Conservation (phyloP, 169 alveolate species). For the Cryptosporidium ryanae region DNA sequence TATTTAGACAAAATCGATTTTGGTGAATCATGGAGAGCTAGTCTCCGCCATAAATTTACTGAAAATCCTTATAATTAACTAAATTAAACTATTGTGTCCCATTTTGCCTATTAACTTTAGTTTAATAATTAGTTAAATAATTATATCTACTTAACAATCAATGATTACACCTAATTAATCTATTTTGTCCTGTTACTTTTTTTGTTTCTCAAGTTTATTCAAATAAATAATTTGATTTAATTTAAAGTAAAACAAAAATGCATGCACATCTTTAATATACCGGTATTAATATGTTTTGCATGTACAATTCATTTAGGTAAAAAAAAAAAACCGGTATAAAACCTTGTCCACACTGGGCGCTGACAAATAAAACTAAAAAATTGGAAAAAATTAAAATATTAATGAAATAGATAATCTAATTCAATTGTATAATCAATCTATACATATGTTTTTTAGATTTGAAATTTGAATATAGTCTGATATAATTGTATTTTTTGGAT, state of each 20-base stretch:
- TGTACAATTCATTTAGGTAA: too few relatives aligned
- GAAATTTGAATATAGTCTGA: too few relatives aligned
- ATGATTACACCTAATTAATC: background rate
- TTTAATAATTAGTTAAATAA: background rate
- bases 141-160: background rate
- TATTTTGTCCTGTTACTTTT: background rate
- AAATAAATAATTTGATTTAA: background rate
- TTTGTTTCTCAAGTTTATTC: background rate
- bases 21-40: conserved; percentile 31
- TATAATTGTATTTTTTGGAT: too few relatives aligned
- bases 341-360: conserved; percentile 65
- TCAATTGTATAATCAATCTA: too few relatives aligned
- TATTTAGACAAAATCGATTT: conserved; percentile 49
- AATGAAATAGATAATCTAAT: background rate
- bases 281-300: too few relatives aligned
- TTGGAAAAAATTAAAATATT: conserved; percentile 2
- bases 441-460: too few relatives aligned
- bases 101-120: background rate
- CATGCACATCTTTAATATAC: too few relatives aligned
- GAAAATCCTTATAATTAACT: background rate
- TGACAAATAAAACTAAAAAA: background rate
- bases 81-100: background rate
- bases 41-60: conserved; percentile 18
- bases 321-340: conserved; percentile 1
- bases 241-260: too few relatives aligned